Conservation (phyloP, 2,329 filamentous ascomycete genomes). For the Boeremia exigua region DNA sequence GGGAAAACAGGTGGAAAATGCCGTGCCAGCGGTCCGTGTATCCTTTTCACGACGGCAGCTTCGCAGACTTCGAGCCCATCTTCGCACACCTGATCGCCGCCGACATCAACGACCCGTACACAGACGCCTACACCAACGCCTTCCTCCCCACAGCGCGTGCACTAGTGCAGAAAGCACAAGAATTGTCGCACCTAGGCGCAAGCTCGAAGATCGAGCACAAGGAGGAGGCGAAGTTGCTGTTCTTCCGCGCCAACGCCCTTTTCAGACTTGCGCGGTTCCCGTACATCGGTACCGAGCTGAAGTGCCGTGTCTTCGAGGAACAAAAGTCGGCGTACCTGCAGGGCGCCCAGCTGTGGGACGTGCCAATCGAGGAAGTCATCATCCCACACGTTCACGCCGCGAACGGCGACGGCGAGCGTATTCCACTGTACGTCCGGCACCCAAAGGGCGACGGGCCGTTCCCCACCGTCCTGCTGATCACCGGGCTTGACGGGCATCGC, state of each 20-base stretch:
- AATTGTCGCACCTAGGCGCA: constrained; percentile 36
- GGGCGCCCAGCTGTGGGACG: constrained; percentile 51
- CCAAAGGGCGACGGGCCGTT: constrained; percentile 54
- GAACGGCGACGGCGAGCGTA: constrained; percentile 58
- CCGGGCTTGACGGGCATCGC: constrained; percentile 64
- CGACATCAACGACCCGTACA: constrained; percentile 69
- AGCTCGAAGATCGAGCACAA: constrained; percentile 52
- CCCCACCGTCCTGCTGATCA: constrained; percentile 62
- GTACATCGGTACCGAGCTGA: constrained; percentile 53
- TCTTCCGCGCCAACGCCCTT: constrained; percentile 73
- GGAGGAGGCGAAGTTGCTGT: constrained; percentile 63
- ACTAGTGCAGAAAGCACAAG: constrained; percentile 61
- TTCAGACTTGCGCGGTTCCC: constrained; percentile 76
- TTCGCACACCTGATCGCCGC: constrained; percentile 48
- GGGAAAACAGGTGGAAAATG: constrained; percentile 44
- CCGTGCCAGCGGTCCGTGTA: constrained; percentile 60
- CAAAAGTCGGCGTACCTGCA: constrained; percentile 70
- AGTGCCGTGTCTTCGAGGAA: constrained; percentile 68
- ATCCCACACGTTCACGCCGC: constrained; percentile 63
- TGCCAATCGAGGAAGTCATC: constrained; percentile 65
- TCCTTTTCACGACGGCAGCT: constrained; percentile 74
- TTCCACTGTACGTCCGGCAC: constrained; percentile 70
- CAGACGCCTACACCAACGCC: constrained; percentile 66
- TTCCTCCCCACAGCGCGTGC: constrained; percentile 66
- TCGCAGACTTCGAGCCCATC: constrained; percentile 73